Evolutionary conservation across 2,329 filamentous ascomycete genomes (phyloP), one percentile per base, ranked within the genome.

Genomic region (Lasiodiplodia citricola): DNA sequence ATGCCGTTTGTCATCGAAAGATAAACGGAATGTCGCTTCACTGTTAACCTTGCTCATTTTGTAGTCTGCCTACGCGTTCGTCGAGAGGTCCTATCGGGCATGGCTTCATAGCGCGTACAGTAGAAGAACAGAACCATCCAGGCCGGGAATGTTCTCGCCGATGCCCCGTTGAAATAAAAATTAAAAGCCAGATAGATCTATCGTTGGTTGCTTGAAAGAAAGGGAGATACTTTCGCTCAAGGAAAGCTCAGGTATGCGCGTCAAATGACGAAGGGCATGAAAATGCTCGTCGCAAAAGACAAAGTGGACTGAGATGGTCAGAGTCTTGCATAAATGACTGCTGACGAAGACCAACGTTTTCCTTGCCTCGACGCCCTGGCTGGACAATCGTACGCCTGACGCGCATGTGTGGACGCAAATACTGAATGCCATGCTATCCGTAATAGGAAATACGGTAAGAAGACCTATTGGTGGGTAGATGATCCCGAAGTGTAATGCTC

Each of bases 201-300:
- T 52, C 23, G 47, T 41, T 28, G 44, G 28, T 52, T 51, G 47
- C 60, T 31, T 64, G 28, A 28, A 28, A 28, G 28, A 31, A 7
- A 18, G 23, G 13, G 18, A 38, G 23, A 64, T 25, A 38, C 10
- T 50, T 35, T 64, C 60, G 60, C 44, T 52, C 60, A 64, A 52
- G 31, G 60, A 64, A 31, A 44, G 60, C 44, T n/a, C 52, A 44
- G 60, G 60, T 64, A 64, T 64, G 60, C 31, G 60, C 60, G 60
- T 64, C 28, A 50, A 64, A 64, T 52, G 60, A 52, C 31, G 51
- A n/a, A 41, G 25, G n/a, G 23, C 55, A 38, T 38, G 28, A 23
- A 62, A 50, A 31, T 14, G n/a, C 60, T 52, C 18, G 60, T 60
- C 38, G 28, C 6, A 28, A 37, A 37, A 38, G 55, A 23, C 18